These are phyloP conservation scores for Inga leiocalycina DNA, from an alignment of 306 rosid genomes.

Conservation along the genomic window DNA sequence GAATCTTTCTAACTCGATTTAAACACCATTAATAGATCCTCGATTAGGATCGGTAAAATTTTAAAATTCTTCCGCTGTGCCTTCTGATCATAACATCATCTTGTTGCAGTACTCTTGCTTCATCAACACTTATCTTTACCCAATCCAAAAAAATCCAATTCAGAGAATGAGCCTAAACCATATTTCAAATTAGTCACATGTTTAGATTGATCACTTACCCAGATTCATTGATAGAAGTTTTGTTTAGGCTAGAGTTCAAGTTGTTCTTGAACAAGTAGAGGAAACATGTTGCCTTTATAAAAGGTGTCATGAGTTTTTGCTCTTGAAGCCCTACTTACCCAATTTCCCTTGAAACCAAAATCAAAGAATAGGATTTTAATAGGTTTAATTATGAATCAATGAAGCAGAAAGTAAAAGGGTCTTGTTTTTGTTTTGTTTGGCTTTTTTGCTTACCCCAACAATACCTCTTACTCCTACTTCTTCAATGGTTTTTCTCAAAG, in stretches of 20 bases:
- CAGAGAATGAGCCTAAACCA: neutral
- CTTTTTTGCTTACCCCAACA: slow-evolving; percentile 50
- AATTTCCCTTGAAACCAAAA: slow-evolving; percentile 51
- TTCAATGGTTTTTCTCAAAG: slow-evolving; percentile 72
- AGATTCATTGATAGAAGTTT: slow-evolving; percentile 58
- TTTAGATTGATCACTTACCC: slow-evolving; percentile 50
- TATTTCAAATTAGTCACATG: neutral
- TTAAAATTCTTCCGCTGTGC: too few species aligned
- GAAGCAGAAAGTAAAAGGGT: neutral
- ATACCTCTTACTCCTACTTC: slow-evolving; percentile 86
- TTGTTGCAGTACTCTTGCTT: slow-evolving; percentile 48
- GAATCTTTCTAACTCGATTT: too few species aligned
- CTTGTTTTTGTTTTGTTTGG: neutral
- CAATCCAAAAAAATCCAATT: neutral
- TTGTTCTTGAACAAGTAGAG: slow-evolving; percentile 77
- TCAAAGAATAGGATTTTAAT: neutral
- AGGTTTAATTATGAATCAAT: neutral
- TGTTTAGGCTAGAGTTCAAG: slow-evolving; percentile 85
- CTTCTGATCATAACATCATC: too few species aligned
- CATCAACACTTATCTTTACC: slow-evolving; percentile 65
- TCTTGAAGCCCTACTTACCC: slow-evolving; percentile 85
- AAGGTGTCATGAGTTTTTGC: slow-evolving; percentile 68
- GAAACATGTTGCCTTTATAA: slow-evolving; percentile 90
- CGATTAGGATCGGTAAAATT: too few species aligned
- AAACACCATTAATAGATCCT: too few species aligned